These are phyloP conservation scores for Amauroascus verrucosus DNA, from an alignment of 2,329 filamentous ascomycete genomes.

Conservation along the genomic window DNA sequence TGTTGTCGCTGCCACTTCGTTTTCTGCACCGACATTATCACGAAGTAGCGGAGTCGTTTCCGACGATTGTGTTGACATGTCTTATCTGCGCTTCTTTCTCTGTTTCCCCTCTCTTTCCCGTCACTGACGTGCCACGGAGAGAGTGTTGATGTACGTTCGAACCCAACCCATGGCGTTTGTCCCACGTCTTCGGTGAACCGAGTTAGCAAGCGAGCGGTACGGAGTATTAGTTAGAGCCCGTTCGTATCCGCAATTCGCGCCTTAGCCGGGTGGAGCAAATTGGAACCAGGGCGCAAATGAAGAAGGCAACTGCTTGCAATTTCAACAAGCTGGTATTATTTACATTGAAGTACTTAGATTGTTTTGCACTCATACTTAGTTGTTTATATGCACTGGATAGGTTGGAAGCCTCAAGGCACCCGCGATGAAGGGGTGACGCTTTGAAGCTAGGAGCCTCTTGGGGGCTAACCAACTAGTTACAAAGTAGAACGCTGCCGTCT, in stretches of 20 bases:
- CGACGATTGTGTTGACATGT: constrained; percentile 1
- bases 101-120: neutral
- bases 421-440: too few species aligned
- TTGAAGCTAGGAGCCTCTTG: too few species aligned
- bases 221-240: too few species aligned
- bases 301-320: neutral
- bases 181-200: too few species aligned
- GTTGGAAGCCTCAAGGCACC: too few species aligned
- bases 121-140: neutral
- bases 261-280: neutral
- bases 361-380: too few species aligned
- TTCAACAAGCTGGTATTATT: too few species aligned
- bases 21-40: constrained; percentile 7
- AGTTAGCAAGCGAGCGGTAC: too few species aligned
- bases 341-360: too few species aligned
- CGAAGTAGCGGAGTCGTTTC: constrained; percentile 16
- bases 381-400: too few species aligned
- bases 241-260: neutral
- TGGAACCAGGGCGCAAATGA: neutral
- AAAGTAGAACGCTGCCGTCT: neutral
- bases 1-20: neutral
- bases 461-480: neutral
- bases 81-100: neutral
- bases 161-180: too few species aligned
- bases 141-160: neutral